Evolutionary conservation across 345 rosid genomes (phyloP), one percentile per base, ranked within the genome.

Genomic region (Acer yangbiense): DNA sequence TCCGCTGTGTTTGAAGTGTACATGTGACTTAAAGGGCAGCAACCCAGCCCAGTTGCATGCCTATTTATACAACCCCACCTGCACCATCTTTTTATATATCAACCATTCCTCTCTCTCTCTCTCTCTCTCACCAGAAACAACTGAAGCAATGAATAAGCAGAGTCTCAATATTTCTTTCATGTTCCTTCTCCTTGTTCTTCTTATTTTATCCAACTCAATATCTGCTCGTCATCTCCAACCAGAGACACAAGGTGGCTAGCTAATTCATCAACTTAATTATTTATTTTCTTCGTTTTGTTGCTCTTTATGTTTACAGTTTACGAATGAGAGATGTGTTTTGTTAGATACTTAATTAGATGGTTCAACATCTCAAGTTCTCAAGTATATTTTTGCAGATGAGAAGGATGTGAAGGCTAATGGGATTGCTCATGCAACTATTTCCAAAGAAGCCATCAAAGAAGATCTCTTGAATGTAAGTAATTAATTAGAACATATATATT

Each of bases 181-280:
- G 29, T 39, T 64, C 68, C 65, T 83, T 43, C 77, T 83, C 61
- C 62, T 79, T 52, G 46, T 21, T 63, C 17, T 80, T 13, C 72
- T 76, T 10, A 21, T 82, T 17, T 54, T 64, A 29, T 58, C 74
- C 74, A 54, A 25, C 61, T 64, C 78, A 12, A 13, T 81, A 14
- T 82, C 76, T 78, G 81, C 84, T 57, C 87, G 84, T 77, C 75
- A 54, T 54, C 16, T 71, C 23, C 77, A 83, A 1, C 6, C 70
- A 9, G 76, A 57, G 2, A 64, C 29, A 10, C 87, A 72, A 79
- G 85, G 89, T 83, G 71, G 2, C 27, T 25, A 25, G 27, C 20
- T 39, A 4, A 7, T 14, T 75, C 11, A 3, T 11, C 17, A 0
- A 12, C 8, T 68, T 3, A 25, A 25, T 25, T 25, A 6, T 32